Evolutionary conservation across 2,329 filamentous ascomycete genomes (phyloP), one percentile per base, ranked within the genome.

Genomic region (Fusarium algeriense): DNA sequence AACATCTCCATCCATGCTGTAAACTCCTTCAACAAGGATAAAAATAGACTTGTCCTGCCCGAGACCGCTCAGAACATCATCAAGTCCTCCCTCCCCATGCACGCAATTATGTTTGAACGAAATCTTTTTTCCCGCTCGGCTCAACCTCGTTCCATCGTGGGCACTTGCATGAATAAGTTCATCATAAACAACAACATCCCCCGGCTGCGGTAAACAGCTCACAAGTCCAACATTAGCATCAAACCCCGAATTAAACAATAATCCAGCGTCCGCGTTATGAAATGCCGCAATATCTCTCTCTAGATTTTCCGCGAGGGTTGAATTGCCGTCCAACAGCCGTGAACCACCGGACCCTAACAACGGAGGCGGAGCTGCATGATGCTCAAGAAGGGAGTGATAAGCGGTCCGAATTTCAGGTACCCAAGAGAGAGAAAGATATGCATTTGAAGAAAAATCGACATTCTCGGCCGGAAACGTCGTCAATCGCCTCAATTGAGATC

Each of bases 1-100:
- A 20, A 93, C 81, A 71, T 95, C 92, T 1, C 93, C 93, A 57
- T 95, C 93, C 93, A 96, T 96, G 78, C 92, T 94, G 78, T 96
- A 95, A 1, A 94, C 83, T 1, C 87, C 88, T 72, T 94, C 92
- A 0, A 93, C 84, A 0, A 88, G 89, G n/a, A 94, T 78, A 70
- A 94, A 92, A 5, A 93, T 84, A 69, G 88, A 90, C 0, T 76
- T 77, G 3, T 76, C 86, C 0, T 69, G 55, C 1, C 46, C 46
- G 1, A 88, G 56, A 49, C 58, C 57, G 0, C 60, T 64, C 19
- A 83, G 80, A 8, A 87, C 70, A 3, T 62, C 72, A 0, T 65
- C 48, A 6, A 81, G 67, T 0, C 81, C 75, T 1, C 69, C 70
- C 14, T 78, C 72, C 1, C 34, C 59, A 0, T 61, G 15, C 0